Evolutionary conservation across 768 basidiomycete species (phyloP).

Genomic region (Pilatotrama ljubarskyi): DNA sequence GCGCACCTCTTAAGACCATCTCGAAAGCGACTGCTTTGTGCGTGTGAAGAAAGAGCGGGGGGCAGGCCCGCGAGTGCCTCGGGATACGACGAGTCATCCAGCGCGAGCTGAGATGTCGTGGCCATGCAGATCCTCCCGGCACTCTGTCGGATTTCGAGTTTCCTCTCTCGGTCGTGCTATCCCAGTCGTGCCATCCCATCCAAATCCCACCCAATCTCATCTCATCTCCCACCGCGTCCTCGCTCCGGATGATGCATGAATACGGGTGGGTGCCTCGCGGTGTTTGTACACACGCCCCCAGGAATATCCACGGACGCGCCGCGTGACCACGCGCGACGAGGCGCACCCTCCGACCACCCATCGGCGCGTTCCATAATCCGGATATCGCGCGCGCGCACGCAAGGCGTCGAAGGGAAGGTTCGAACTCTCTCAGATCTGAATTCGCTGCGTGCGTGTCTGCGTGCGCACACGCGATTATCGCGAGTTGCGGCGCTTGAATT

Average conservation of each 20-base stretch:
- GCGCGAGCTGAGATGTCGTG: neutral
- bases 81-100: neutral
- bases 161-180: neutral
- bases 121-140: slow-evolving; percentile 1
- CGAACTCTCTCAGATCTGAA: too few species aligned
- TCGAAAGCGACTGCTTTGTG: slow-evolving; percentile 1
- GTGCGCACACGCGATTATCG: neutral
- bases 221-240: neutral
- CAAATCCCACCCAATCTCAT: slow-evolving; percentile 5
- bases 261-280: neutral
- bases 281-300: neutral
- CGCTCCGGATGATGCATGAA: neutral
- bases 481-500: slow-evolving; percentile 6
- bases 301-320: slow-evolving; percentile 10
- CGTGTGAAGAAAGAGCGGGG: slow-evolving; percentile 5
- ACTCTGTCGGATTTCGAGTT: neutral
- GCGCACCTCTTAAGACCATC: neutral
- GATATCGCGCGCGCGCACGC: slow-evolving; percentile 1
- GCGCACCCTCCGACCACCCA: slow-evolving; percentile 9
- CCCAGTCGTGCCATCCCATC: neutral
- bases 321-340: slow-evolving; percentile 4
- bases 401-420: neutral
- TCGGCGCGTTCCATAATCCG: slow-evolving; percentile 18
- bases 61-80: neutral
- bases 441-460: neutral